Conservation (phyloP, 148 eudicot genomes). For the Cornus suecica region DNA sequence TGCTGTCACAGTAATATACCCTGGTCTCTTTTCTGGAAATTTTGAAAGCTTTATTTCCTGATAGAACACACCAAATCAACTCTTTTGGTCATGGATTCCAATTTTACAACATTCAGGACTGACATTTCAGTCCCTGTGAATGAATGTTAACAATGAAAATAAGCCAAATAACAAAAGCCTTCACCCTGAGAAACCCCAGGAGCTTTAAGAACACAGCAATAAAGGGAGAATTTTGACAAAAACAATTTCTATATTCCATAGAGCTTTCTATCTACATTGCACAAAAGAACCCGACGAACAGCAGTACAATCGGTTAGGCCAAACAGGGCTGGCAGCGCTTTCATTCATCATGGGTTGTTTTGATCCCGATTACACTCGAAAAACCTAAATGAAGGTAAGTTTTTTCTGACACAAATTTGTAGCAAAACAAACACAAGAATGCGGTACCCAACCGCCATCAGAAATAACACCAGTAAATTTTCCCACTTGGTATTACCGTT, state of each 20-base stretch:
- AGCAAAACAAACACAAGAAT: constrained; percentile 62
- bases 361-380: constrained; percentile 33
- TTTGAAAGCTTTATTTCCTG: too few species aligned
- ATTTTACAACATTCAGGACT: too few species aligned
- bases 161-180: too few species aligned
- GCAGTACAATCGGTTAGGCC: not conserved
- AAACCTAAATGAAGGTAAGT: constrained; percentile 29
- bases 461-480: constrained; percentile 69
- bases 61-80: too few species aligned
- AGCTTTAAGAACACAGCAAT: not conserved
- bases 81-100: too few species aligned
- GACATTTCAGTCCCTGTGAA: too few species aligned
- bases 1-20: too few species aligned
- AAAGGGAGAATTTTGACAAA: not conserved
- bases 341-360: constrained; percentile 43
- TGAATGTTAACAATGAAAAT: too few species aligned
- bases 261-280: not conserved
- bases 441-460: constrained; percentile 82
- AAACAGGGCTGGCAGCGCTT: constrained; percentile 6
- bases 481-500: constrained; percentile 65
- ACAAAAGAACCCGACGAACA: not conserved
- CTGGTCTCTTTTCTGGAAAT: too few species aligned
- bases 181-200: not conserved
- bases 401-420: constrained; percentile 41
- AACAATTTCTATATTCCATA: not conserved